Conservation (phyloP, 768 basidiomycete species). For the Cystobasidium onofrii region DNA sequence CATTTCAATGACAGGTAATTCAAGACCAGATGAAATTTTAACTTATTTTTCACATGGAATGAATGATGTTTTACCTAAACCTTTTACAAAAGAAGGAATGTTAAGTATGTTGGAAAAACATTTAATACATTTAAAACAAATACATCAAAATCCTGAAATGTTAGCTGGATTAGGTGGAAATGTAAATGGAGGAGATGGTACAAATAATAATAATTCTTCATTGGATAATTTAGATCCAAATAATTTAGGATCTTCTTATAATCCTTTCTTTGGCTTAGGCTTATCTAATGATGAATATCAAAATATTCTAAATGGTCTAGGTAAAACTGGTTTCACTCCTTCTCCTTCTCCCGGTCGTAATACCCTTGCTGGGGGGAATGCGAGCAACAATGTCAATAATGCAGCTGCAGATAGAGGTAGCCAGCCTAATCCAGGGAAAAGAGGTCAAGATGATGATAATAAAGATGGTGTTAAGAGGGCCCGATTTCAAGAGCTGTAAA, state of each 20-base stretch:
- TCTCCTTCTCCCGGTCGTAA: slow-evolving; percentile 5
- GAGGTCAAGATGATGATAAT: background rate
- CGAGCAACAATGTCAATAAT: background rate
- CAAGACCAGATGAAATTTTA: slow-evolving; percentile 84
- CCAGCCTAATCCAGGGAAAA: background rate
- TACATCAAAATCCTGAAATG: slow-evolving; percentile 52
- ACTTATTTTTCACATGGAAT: slow-evolving; percentile 83
- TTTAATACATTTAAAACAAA: slow-evolving; percentile 72
- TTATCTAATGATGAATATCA: slow-evolving; percentile 80
- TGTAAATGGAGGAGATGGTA: background rate
- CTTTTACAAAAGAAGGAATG: slow-evolving; percentile 88
- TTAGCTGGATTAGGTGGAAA: background rate
- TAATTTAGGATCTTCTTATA: slow-evolving; percentile 56
- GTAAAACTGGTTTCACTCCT: background rate
- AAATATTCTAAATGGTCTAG: slow-evolving; percentile 61
- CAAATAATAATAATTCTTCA: background rate
- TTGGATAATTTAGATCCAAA: slow-evolving; percentile 52
- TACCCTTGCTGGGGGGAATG: background rate
- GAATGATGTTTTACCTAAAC: slow-evolving; percentile 95
- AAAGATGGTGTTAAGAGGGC: slow-evolving; percentile 5
- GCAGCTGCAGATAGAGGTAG: background rate
- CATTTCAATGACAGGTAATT: slow-evolving; percentile 96
- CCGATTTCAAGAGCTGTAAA: slow-evolving; percentile 16
- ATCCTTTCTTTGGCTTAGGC: slow-evolving; percentile 78
- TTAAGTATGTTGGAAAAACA: slow-evolving; percentile 93